Percentiles rank a stretch among this genome's conserved stretches.
Conservation (phyloP, 2,329 filamentous ascomycete species). For the Elsinoe perseae region DNA sequence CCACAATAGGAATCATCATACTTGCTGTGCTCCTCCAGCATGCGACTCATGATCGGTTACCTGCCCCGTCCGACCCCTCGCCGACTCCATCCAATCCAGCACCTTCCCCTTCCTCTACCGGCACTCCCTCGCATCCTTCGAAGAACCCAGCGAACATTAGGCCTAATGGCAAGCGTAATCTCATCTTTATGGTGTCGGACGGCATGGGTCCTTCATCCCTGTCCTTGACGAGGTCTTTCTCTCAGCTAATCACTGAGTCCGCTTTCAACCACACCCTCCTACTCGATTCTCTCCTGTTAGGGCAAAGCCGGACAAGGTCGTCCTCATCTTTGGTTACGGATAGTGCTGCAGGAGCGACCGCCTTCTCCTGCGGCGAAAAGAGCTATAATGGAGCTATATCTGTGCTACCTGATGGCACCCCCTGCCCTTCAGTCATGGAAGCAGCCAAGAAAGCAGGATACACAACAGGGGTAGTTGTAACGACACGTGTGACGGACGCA, state of each 20-base stretch:
- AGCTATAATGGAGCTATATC: slow-evolving; percentile 97
- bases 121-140: not conserved
- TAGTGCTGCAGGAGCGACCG: slow-evolving; percentile 92
- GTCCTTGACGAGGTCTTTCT: slow-evolving; percentile 75
- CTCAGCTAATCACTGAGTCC: slow-evolving; percentile 68
- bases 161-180: slow-evolving; percentile 65
- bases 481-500: slow-evolving; percentile 88
- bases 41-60: slow-evolving; percentile 34
- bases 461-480: slow-evolving; percentile 87
- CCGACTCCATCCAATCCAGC: slow-evolving; percentile 3
- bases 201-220: slow-evolving; percentile 95
- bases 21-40: slow-evolving; percentile 75
- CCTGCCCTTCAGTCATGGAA: slow-evolving; percentile 88
- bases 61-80: not conserved
- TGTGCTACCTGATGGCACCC: slow-evolving; percentile 72
- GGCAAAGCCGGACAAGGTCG: slow-evolving; percentile 78
- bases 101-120: not conserved
- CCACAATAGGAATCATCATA: slow-evolving; percentile 69
- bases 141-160: slow-evolving; percentile 19
- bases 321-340: slow-evolving; percentile 83
- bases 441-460: slow-evolving; percentile 89
- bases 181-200: slow-evolving; percentile 98
- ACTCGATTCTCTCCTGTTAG: slow-evolving; percentile 84
- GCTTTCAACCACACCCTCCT: slow-evolving; percentile 66
- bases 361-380: slow-evolving; percentile 87